Base-by-base conservation (phyloP, 2,329 filamentous ascomycete species). In the Calonectria hongkongensis region DNA sequence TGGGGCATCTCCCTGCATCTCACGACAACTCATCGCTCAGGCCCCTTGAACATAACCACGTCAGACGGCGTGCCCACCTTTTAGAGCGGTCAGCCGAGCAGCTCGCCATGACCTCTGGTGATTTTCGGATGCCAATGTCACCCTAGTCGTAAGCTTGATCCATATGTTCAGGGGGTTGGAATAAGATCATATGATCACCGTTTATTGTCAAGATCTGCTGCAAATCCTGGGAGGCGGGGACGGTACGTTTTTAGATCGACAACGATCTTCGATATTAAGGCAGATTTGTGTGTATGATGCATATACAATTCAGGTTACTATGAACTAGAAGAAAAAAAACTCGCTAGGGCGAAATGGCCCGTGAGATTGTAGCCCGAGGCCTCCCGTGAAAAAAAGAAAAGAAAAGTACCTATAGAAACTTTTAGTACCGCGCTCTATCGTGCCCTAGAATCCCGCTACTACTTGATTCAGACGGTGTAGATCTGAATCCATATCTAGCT, bases 381-480 rank as follows among this genome's bases (percentile, higher is more conserved):
- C 58, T 47, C 58, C 58, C 41, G 12, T 13, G 30, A 25, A 63
- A 45, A 30, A 51, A 48, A 47, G 47, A 64, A 33, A 36, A 64
- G 39, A n/a, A 28, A 45, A 50, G 18, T 27, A 58, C 41, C 15
- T 25, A 21, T 63, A 6, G 13, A 41, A 58, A 25, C 10, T 66
- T 25, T 56, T 71, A 67, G 45, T 30, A 72, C 8, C 58, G 39
- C 9, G 21, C 58, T 41, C 63, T 48, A 12, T 72, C 65, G 10
- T 58, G 58, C 8, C 56, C 65, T 41, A 72, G 25, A 15, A 65
- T 68, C 25, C 65, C 70, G 33, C 70, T 72, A 7, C 58, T 65
- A 65, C 70, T 68, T 48, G 65, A 72, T 15, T 72, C 70, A 15
- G 70, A 65, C 8, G 48, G 58, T 10, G 56, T 30, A 28, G 56